Base-by-base conservation (phyloP, 2,329 filamentous ascomycete genomes). In the Talaromyces sp. region DNA sequence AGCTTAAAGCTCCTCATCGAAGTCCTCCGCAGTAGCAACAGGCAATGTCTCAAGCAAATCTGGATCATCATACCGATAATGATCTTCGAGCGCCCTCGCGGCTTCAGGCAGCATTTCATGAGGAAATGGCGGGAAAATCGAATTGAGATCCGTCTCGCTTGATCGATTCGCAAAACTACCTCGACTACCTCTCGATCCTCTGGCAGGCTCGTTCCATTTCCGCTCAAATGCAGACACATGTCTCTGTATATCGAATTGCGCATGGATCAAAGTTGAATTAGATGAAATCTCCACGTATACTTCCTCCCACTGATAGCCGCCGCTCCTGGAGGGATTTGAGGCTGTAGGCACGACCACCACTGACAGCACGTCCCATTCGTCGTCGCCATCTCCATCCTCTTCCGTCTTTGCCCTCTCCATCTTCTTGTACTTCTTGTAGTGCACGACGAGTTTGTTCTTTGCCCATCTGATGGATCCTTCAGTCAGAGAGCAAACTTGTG, bases 1-100 rank as follows among this genome's bases (percentile, higher is more conserved):
- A 54, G 10, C n/a, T 35, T 3, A 15, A 37, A 22, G 19, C 25
- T 56, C n/a, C 3, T 37, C n/a, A 15, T 56, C 22, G n/a, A 15
- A 17, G 8, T 56, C 31, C 11, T 56, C 52, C 7, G 52, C 27
- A 6, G 52, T 56, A 56, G 52, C 19, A 37, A 37, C 22, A 2
- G 52, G 52, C 33, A 56, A 9, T 11, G n/a, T 56, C 6, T 39
- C 52, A 3, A 37, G 6, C 33, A 56, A 39, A 8, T 56, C 52
- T 27, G 52, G 52, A 37, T 56, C 52, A 56, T 56, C 52, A 39
- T 39, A 56, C n/a, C 33, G 33, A 56, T 56, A 56, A 37, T 56
- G 52, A 56, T 56, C 33, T 11, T 56, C 52, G 37, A 56, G 52
- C 33, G 3, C 52, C 52, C 33, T 39, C 52, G n/a, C 33, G 15